Evolutionary conservation across 768 basidiomycete genomes (phyloP), one percentile per base, ranked within the genome.

Genomic region (Cystofilobasidium bisporidii): DNA sequence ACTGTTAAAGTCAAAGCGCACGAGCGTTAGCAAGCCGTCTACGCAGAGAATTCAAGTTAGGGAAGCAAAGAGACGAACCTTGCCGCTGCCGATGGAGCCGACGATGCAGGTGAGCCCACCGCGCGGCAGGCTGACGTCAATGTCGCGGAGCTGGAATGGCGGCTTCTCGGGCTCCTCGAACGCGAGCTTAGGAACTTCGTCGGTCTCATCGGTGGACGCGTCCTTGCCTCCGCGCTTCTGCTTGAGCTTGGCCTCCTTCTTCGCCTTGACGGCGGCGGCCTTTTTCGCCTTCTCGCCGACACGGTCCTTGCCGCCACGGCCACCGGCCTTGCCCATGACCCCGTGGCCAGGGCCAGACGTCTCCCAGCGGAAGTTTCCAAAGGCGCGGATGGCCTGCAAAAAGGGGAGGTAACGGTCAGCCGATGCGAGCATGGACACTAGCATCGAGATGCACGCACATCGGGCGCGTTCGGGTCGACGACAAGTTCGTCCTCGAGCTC

Each of bases 91-190:
- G 17, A 77, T 74, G 8, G 73, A 55, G 0, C 77, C 77, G 0
- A 76, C 72, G 30, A 77, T 65, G 40, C 73, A 74, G 0, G 75
- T 73, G 15, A 77, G 61, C 0, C 74, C 45, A 1, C 77, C 74
- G 47, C 69, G 48, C 1, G 70, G 71, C 14, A 75, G 70, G 74
- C 55, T 73, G 40, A 86, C 69, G 63, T 80, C 78, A 63, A 86
- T 73, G 69, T 80, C 75, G 48, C 76, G 78, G 59, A 86, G 73
- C 63, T 79, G 77, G 69, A 85, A 86, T 0, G 84, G 84, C 64
- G 71, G 62, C 53, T 73, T 67, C 12, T 64, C 58, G 20, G 61
- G 66, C 24, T 47, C 55, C 48, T 81, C 76, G 24, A 68, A n/a
- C 71, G 43, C 65, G 53, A 41, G 9, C 33, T 57, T 47, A 2